These are phyloP conservation scores for Mortierella sp. DNA, from an alignment of 371 early-diverging fungal genomes.

Conservation along the genomic window DNA sequence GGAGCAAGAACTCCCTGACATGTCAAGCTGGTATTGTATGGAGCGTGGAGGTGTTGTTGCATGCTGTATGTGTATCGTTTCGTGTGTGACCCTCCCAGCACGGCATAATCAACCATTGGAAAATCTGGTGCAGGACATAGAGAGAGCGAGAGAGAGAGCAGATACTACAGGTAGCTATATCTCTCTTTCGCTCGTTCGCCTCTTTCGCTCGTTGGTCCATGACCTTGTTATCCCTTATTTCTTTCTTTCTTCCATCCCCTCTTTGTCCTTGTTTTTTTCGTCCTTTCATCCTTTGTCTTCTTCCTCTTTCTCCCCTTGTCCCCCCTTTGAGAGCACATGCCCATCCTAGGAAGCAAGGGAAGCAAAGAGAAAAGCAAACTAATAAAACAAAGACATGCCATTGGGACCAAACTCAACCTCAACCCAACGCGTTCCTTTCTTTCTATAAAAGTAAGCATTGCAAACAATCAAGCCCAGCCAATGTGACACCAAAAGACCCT, in stretches of 20 bases:
- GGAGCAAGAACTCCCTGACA: neutral
- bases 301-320: neutral
- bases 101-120: too few relatives aligned
- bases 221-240: neutral
- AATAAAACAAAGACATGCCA: neutral
- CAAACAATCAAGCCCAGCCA: neutral
- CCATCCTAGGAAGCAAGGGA: neutral
- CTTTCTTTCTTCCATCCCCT: neutral
- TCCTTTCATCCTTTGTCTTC: neutral
- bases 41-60: neutral
- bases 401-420: too few relatives aligned
- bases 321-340: neutral
- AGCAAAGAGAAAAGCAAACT: neutral
- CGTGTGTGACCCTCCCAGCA: too few relatives aligned
- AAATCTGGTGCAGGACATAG: too few relatives aligned
- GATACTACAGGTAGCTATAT: neutral
- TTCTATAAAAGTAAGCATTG: neutral
- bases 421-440: neutral
- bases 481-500: slow-evolving; percentile 2
- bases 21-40: neutral
- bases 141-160: neutral
- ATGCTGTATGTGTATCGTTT: neutral
- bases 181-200: too few relatives aligned
- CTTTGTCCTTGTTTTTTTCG: neutral
- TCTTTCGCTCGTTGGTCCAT: neutral